phyloP scores from a whole-genome alignment of 2,329 filamentous ascomycete species.

The Pyrenophora teres region DNA sequence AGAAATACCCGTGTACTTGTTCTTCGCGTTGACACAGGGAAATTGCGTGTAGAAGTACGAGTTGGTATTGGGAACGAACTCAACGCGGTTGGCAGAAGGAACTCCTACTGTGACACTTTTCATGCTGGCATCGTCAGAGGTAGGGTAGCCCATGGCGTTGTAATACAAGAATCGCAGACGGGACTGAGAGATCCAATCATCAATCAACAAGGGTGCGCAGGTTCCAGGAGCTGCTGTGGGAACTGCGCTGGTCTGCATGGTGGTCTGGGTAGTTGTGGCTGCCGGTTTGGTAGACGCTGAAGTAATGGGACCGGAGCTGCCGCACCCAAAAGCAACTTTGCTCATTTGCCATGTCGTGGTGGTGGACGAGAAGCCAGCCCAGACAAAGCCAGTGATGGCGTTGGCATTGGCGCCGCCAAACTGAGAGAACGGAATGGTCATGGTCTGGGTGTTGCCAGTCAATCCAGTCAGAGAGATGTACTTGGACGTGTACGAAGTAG shows the following conservation, averaged over 20 bases:
- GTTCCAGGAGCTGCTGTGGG: conserved; percentile 31
- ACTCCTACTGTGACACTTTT: conserved; percentile 59
- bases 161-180: conserved; percentile 65
- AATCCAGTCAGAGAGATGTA: conserved; percentile 54
- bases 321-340: conserved; percentile 55
- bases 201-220: conserved; percentile 57
- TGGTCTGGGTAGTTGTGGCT: conserved; percentile 2
- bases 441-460: conserved; percentile 56
- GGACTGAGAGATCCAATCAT: conserved; percentile 67
- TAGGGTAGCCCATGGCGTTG: conserved; percentile 61
- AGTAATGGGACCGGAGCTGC: conserved; percentile 1
- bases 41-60: conserved; percentile 65
- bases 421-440: conserved; percentile 57
- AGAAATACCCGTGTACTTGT: conserved; percentile 60
- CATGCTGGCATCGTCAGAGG: conserved; percentile 64
- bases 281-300: conserved; percentile 1
- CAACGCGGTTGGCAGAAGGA: conserved; percentile 53
- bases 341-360: conserved; percentile 55
- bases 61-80: conserved; percentile 55
- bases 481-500: conserved; percentile 50
- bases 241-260: conserved; percentile 6
- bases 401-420: conserved; percentile 58
- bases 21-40: conserved; percentile 58
- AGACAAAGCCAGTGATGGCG: conserved; percentile 55
- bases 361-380: conserved; percentile 48